Evolutionary conservation across 305 asterid species (phyloP).

Genomic region (Solanum chacoense): DNA sequence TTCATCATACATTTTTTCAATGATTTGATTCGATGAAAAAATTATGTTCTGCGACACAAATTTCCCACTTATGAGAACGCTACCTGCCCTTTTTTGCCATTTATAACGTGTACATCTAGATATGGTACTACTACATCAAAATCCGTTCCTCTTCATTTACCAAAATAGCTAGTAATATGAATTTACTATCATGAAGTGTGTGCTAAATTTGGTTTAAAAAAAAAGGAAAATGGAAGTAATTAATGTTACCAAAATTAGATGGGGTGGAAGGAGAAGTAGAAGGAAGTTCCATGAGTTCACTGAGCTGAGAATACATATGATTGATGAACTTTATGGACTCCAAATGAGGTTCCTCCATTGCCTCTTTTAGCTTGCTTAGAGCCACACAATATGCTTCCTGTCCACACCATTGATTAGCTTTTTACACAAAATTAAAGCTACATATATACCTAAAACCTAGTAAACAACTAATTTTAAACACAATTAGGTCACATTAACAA

Average conservation of each 20-base stretch:
- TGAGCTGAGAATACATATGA: constrained; percentile 40
- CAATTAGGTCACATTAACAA: background rate
- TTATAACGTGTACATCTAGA: background rate
- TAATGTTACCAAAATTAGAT: background rate
- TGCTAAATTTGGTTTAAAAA: background rate
- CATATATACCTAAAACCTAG: background rate
- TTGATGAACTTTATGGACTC: constrained; percentile 41
- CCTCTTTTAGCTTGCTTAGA: constrained; percentile 33
- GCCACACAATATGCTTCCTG: constrained; percentile 41
- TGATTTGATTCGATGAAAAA: background rate
- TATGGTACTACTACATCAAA: background rate
- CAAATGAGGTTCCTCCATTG: constrained; percentile 38
- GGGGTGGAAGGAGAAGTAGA: background rate
- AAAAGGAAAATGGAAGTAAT: background rate
- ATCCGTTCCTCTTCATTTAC: background rate
- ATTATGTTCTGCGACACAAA: no score
- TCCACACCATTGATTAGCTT: background rate
- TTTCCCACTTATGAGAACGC: background rate
- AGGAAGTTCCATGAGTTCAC: constrained; percentile 22
- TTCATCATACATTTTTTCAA: background rate
- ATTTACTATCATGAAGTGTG: background rate
- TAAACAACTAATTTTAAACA: background rate
- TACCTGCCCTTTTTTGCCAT: background rate
- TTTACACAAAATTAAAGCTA: background rate
- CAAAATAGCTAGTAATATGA: background rate